phyloP scores from a whole-genome alignment of 257 asterid species.

The Pogostemon cablin region DNA sequence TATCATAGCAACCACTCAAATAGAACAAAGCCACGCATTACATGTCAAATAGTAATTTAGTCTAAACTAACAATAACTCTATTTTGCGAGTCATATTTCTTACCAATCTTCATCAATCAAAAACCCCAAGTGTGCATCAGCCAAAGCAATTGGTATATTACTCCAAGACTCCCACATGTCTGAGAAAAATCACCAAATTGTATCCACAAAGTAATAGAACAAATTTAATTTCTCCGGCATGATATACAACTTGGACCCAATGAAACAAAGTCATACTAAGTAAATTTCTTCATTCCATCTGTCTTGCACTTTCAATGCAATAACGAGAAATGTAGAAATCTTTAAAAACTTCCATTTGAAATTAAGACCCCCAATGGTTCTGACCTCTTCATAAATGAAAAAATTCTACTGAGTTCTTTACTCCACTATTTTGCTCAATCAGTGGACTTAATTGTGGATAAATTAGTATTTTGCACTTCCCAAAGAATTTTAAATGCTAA shows the following conservation, averaged over 20 bases:
- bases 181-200: background rate
- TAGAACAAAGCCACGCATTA: background rate
- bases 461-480: background rate
- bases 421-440: background rate
- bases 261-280: background rate
- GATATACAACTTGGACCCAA: background rate
- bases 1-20: slow-evolving; percentile 4
- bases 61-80: background rate
- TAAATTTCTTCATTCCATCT: background rate
- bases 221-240: background rate
- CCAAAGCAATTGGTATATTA: background rate
- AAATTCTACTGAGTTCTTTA: background rate
- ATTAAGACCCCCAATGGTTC: background rate
- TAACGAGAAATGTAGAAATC: background rate
- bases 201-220: background rate
- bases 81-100: background rate
- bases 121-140: background rate
- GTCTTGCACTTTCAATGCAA: slow-evolving; percentile 1
- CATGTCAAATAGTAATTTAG: background rate
- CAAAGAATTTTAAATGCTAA: background rate
- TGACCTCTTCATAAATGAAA: background rate
- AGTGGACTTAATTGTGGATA: background rate
- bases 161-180: slow-evolving; percentile 4
- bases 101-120: background rate
- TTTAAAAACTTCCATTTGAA: background rate